These are phyloP conservation scores for Colletotrichum godetiae DNA, from an alignment of 2,329 filamentous ascomycete genomes.

Conservation along the genomic window DNA sequence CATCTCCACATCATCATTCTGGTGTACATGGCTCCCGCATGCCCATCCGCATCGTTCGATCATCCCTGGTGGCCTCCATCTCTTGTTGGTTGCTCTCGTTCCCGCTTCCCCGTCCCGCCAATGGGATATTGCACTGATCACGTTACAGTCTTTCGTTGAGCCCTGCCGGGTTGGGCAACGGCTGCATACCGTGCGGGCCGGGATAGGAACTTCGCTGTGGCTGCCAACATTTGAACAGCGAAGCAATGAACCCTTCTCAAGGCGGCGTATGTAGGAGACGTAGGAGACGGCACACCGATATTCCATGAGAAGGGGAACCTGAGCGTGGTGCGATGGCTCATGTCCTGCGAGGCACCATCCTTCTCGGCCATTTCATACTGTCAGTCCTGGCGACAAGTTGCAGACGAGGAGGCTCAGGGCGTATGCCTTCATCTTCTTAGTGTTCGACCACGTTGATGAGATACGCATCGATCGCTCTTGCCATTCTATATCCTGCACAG, in stretches of 20 bases:
- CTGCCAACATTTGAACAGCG: background rate
- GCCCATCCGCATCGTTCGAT: background rate
- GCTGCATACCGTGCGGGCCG: background rate
- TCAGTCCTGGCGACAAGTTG: background rate
- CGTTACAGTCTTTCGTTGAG: background rate
- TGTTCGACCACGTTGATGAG: background rate
- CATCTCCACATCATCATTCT: conserved; percentile 1
- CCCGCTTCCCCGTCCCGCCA: background rate
- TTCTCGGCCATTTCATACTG: background rate
- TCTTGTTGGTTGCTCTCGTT: background rate
- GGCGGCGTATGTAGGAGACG: background rate
- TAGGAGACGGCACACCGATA: background rate
- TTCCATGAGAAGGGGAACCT: background rate
- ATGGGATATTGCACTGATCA: background rate
- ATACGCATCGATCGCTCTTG: background rate
- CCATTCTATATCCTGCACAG: background rate
- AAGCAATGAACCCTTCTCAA: background rate
- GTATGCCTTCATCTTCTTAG: background rate
- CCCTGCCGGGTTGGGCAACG: conserved; percentile 9
- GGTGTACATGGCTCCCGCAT: conserved; percentile 6
- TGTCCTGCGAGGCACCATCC: background rate
- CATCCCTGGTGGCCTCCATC: background rate
- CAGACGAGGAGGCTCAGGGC: background rate
- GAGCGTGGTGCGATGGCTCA: background rate
- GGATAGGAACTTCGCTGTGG: conserved; percentile 1